Evolutionary conservation across 148 eudicot species (phyloP), one percentile per base, ranked within the genome.

Genomic region (Suaeda aralocaspica): DNA sequence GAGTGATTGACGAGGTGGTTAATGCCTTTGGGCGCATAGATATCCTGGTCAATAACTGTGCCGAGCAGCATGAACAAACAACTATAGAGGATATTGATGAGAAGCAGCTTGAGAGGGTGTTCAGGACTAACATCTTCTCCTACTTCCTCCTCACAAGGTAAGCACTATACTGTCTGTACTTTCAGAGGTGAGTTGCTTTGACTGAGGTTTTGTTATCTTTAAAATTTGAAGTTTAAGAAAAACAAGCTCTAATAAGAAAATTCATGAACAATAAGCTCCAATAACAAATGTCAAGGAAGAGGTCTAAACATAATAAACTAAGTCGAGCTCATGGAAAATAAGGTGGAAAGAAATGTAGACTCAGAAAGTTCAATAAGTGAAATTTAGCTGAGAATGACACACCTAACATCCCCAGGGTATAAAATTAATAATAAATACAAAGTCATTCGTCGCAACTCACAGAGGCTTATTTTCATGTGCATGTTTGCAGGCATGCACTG

Each of bases 61-160:
- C 96, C 0, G 89, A 87, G 72, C 97, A 89, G 84, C 69, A 86
- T 73, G 87, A 89, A 76, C 71, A 77, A 0, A 34, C 67, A 44
- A 57, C 82, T 28, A 51, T 91, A 3, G 97, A 91, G 83, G 96
- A 94, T 51, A 88, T 94, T 28, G 83, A 87, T 33, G 96, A 89
- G 78, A 59, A 72, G 64, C 72, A 91, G 79, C 88, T 94, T 6
- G 87, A 82, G 52, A 82, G 92, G 84, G 92, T 91, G 57, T 94
- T 94, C 42, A 76, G 92, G 83, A 94, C 97, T 16, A 91, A 91
- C 57, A 81, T 89, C 65, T 94, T 91, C 79, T 84, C 97, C 28
- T 74, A 86, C 72, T 94, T 91, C 87, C 86, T 89, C 41, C 42
- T 78, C 76, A 68, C 82, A 61, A 90, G 90, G 96, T 88, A 36